phyloP scores from a whole-genome alignment of 768 basidiomycete species.

The Xerocomus potaroensis region DNA sequence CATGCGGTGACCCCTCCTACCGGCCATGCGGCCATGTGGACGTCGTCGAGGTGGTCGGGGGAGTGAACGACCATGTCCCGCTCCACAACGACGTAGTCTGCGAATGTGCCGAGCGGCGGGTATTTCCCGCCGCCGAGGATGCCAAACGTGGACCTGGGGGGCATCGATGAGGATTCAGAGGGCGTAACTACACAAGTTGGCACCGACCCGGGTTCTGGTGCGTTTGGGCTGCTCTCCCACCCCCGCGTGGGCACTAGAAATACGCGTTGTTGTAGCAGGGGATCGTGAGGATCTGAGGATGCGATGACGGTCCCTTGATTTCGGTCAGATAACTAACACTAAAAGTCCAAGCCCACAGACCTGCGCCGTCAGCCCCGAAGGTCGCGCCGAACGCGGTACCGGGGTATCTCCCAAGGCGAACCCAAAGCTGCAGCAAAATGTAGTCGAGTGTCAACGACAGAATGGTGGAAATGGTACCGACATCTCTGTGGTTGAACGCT shows the following conservation, averaged over 20 bases:
- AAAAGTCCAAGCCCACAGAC: conserved; percentile 32
- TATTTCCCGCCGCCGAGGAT: conserved; percentile 58
- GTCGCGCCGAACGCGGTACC: conserved; percentile 53
- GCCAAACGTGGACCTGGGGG: conserved; percentile 44
- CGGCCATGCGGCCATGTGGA: conserved; percentile 74
- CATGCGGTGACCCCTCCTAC: conserved; percentile 77
- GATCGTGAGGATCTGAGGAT: conserved; percentile 47
- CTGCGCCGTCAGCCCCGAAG: conserved; percentile 73
- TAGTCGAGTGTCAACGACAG: background rate
- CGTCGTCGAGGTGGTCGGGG: conserved; percentile 63
- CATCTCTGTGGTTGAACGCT: conserved; percentile 77
- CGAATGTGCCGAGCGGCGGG: conserved; percentile 64
- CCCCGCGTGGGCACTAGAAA: conserved; percentile 74
- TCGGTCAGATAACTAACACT: too few relatives aligned
- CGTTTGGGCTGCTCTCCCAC: conserved; percentile 63
- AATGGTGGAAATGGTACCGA: conserved; percentile 22
- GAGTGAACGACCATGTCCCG: conserved; percentile 62
- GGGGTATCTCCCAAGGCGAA: conserved; percentile 65
- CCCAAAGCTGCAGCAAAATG: conserved; percentile 55
- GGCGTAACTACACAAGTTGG: too few relatives aligned
- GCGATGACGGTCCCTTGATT: conserved; percentile 65
- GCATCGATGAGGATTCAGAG: background rate
- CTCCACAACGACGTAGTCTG: conserved; percentile 71
- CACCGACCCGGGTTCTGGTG: conserved; percentile 62
- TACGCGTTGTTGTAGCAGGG: conserved; percentile 58